Conservation (phyloP, 495 filamentous ascomycete species). For the Aspergillus avenaceus region DNA sequence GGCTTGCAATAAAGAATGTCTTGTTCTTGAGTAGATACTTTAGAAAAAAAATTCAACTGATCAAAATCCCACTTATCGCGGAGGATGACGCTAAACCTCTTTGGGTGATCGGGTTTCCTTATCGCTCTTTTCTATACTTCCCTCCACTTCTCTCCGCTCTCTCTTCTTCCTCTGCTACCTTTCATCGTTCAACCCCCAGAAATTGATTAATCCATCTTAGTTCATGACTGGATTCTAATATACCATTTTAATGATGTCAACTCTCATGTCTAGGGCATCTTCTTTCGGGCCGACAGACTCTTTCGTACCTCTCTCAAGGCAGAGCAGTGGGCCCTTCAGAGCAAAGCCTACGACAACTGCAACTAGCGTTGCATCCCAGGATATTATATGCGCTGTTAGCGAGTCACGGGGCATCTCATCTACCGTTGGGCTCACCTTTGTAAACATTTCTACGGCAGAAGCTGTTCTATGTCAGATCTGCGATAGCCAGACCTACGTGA, state of each 20-base stretch:
- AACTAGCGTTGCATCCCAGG: slow-evolving; percentile 66
- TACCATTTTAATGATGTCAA: neutral
- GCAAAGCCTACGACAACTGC: slow-evolving; percentile 55
- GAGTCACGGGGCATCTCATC: slow-evolving; percentile 83
- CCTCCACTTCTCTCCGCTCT: neutral
- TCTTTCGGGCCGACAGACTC: slow-evolving; percentile 13
- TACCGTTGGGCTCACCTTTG: slow-evolving; percentile 82
- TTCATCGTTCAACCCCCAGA: neutral
- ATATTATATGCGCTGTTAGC: slow-evolving; percentile 84
- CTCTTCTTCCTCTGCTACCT: neutral
- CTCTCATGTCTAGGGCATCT: slow-evolving; percentile 15
- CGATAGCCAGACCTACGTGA: slow-evolving; percentile 82
- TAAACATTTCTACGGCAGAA: slow-evolving; percentile 81
- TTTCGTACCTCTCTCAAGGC: slow-evolving; percentile 23
- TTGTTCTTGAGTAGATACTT: no score
- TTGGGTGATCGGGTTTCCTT: slow-evolving; percentile 16
- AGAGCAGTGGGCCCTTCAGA: slow-evolving; percentile 38
- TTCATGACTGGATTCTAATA: neutral
- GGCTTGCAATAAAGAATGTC: neutral
- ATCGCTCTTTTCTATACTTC: slow-evolving; percentile 32
- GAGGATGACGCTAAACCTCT: slow-evolving; percentile 20
- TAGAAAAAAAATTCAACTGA: slow-evolving; percentile 15
- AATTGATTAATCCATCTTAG: neutral
- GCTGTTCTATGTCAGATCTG: slow-evolving; percentile 85
- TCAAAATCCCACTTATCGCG: slow-evolving; percentile 18